Base-by-base conservation (phyloP, 129 eudicot genomes). In the Pittosporum tobira region DNA sequence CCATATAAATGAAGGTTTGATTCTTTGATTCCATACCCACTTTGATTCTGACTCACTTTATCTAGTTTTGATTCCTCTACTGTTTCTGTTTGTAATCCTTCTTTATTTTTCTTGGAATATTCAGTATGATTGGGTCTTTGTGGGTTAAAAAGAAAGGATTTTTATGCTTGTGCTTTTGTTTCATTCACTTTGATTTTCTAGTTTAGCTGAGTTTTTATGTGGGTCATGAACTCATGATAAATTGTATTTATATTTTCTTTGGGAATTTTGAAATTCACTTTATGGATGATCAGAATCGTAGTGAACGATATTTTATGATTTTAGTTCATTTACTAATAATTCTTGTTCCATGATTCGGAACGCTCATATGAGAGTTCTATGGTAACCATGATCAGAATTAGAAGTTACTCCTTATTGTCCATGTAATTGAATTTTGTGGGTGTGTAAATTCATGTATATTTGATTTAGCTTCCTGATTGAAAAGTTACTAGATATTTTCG, bases 1-100 rank as follows among this genome's bases (percentile, higher is more conserved):
- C 4, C 72, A 55, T 23, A 50, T 71, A 55, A 46, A 82, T 82
- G 89, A 82, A 82, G 84, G 89, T 82, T 22, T 61, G 52, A 75
- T 77, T 57, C 63, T 62, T 65, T 59, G 5, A 19, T 31, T 56
- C 6, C 7, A 56, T 56, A 22, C 5, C 26, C 21, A 31, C 16
- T 56, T 30, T 56, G 45, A 56, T 31, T 55, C 45, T 56, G 16
- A 11, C 18, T 53, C 43, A 15, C 15, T 54, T 54, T 3, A 16
- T 31, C 57, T 38, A 20, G 11, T 47, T 66, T 26, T 58, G 65
- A 62, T 67, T 23, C 36, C 57, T 53, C 28, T 34, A 12, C 2
- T 44, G 22, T 37, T 71, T 31, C 19, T 22, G 24, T 48, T 52
- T 13, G 11, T 23, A n/a, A n/a, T 59, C 14, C 21, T 42, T 13